Conservation (phyloP, 1,284 basidiomycete species). For the Rhodotorula sp. region DNA sequence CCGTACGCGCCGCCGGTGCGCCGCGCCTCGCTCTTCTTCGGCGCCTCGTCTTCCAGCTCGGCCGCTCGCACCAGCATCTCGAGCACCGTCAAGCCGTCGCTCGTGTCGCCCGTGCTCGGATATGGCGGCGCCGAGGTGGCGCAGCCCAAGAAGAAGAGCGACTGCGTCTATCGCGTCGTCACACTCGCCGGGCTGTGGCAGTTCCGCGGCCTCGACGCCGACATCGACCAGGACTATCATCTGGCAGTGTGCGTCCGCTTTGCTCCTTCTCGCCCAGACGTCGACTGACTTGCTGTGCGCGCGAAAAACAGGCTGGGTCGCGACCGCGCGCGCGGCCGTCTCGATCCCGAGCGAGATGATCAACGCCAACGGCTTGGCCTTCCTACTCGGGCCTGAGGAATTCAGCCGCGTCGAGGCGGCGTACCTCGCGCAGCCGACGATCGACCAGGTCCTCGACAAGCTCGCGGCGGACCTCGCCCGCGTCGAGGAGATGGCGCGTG, state of each 20-base stretch:
- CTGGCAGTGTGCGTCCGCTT: slow-evolving; percentile 6
- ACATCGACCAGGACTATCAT: slow-evolving; percentile 4
- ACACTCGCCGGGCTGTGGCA: slow-evolving; percentile 1
- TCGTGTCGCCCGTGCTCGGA: slow-evolving; percentile 1
- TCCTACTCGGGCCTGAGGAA: background rate
- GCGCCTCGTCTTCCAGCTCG: background rate
- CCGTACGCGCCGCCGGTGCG: background rate
- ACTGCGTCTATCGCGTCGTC: background rate
- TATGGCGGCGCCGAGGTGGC: background rate
- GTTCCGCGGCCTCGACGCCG: slow-evolving; percentile 13
- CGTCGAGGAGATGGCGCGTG: background rate
- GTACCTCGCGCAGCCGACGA: background rate
- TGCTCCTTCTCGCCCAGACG: background rate
- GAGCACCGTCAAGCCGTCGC: background rate
- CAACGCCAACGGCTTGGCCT: background rate
- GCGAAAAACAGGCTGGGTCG: background rate
- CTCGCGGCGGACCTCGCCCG: background rate
- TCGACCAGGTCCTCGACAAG: background rate
- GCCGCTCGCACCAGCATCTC: background rate
- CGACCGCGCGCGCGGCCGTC: slow-evolving; percentile 13
- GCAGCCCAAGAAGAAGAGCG: background rate
- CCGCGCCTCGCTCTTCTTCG: background rate
- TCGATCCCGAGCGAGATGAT: background rate
- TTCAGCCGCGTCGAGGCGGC: background rate
- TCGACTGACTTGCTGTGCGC: background rate